A percentile compares a stretch with the other conserved stretches of the same genome.
Conservation (phyloP, 2,329 filamentous ascomycete genomes). For the Aspergillus awamori region DNA sequence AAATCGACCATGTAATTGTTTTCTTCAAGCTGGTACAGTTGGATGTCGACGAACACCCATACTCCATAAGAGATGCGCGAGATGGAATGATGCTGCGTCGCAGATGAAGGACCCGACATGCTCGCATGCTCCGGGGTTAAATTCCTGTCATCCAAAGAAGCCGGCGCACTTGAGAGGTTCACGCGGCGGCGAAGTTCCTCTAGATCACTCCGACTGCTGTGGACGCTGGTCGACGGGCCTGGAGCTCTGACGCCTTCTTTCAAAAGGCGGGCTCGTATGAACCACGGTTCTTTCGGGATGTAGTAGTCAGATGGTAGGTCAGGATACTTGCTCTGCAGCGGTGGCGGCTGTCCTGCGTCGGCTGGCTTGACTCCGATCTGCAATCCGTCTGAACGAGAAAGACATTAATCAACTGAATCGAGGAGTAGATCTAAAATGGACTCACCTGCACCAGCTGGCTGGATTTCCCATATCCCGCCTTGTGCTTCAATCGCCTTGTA, state of each 20-base stretch:
- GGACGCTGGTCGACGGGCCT: constrained; percentile 41
- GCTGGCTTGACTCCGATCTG: constrained; percentile 40
- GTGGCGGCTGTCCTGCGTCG: constrained; percentile 38
- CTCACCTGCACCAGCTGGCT: constrained; percentile 46
- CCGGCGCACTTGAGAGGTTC: constrained; percentile 37
- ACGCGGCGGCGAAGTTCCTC: constrained; percentile 46
- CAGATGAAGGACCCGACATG: constrained; percentile 40
- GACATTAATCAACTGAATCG: constrained; percentile 3
- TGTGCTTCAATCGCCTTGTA: constrained; percentile 89
- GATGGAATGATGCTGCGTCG: constrained; percentile 36
- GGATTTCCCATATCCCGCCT: constrained; percentile 81
- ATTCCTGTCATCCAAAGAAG: constrained; percentile 38
- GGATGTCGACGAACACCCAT: constrained; percentile 94
- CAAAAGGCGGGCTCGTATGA: constrained; percentile 85
- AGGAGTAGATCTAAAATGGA: not conserved
- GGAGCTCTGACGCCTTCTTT: constrained; percentile 73
- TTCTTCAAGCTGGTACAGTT: constrained; percentile 90
- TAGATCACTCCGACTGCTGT: constrained; percentile 46
- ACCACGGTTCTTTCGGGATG: constrained; percentile 92
- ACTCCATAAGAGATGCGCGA: constrained; percentile 65
- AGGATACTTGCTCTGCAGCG: constrained; percentile 49
- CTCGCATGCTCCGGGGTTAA: constrained; percentile 38
- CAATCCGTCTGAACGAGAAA: constrained; percentile 28
- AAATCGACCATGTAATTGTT: constrained; percentile 97
- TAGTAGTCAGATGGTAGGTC: constrained; percentile 65